phyloP scores from a whole-genome alignment of 768 basidiomycete genomes.

The Agaricus subrufescens region DNA sequence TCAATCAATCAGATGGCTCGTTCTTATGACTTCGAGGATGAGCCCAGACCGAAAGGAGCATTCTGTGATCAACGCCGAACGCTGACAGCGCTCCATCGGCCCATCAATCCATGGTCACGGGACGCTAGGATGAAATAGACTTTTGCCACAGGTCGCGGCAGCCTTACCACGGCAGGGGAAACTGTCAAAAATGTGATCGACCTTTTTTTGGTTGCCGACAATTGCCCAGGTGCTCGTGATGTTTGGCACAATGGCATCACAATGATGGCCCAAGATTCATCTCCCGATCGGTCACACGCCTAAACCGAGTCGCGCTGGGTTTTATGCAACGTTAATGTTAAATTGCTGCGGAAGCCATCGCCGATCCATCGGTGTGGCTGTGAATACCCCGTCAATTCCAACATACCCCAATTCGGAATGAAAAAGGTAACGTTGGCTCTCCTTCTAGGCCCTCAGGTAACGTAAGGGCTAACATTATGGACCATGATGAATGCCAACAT shows the following conservation, averaged over 20 bases:
- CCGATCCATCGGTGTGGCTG: slow-evolving; percentile 11
- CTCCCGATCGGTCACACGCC: slow-evolving; percentile 5
- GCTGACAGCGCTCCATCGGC: background rate
- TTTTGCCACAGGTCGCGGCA: background rate
- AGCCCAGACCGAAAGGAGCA: background rate
- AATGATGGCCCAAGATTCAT: background rate
- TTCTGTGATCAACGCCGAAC: background rate
- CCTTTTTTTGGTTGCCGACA: slow-evolving; percentile 10
- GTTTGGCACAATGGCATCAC: background rate
- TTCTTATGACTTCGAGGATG: background rate
- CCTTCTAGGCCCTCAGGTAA: background rate
- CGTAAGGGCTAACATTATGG: background rate
- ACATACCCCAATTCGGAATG: slow-evolving; percentile 8
- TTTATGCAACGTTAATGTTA: background rate
- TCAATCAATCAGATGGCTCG: background rate
- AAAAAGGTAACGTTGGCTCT: background rate
- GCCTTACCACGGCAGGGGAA: background rate
- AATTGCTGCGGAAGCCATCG: slow-evolving; percentile 7
- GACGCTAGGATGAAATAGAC: slow-evolving; percentile 10
- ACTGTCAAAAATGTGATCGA: slow-evolving; percentile 4
- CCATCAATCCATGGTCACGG: slow-evolving; percentile 1
- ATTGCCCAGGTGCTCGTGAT: slow-evolving; percentile 8
- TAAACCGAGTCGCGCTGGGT: slow-evolving; percentile 5
- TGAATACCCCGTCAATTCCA: slow-evolving; percentile 1
- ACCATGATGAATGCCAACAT: background rate